Percentiles rank a stretch among this genome's conserved stretches.
These are phyloP conservation scores for Lepraria neglecta DNA, from an alignment of 495 filamentous ascomycete species.

Conservation along the genomic window DNA sequence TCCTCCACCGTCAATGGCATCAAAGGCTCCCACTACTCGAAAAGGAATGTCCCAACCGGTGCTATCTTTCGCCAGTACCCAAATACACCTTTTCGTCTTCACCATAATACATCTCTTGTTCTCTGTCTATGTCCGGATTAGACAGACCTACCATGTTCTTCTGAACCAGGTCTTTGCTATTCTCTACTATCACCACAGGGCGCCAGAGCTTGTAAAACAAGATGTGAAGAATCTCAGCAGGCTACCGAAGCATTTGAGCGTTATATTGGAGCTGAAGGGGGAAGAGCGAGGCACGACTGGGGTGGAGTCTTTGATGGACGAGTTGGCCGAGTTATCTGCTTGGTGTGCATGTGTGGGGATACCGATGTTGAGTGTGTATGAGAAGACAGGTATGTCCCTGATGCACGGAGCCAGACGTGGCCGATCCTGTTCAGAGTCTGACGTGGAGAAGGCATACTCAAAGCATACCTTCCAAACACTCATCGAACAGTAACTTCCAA, in stretches of 20 bases:
- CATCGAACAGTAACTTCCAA: slow-evolving; percentile 67
- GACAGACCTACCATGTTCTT: slow-evolving; percentile 70
- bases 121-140: slow-evolving; percentile 74
- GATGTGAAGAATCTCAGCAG: slow-evolving; percentile 71
- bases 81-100: slow-evolving; percentile 64
- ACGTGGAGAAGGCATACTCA: slow-evolving; percentile 61
- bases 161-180: slow-evolving; percentile 68
- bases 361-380: slow-evolving; percentile 78
- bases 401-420: background rate
- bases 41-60: slow-evolving; percentile 44
- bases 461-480: slow-evolving; percentile 71
- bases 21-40: slow-evolving; percentile 22
- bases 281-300: slow-evolving; percentile 59
- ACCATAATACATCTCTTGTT: slow-evolving; percentile 72
- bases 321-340: slow-evolving; percentile 80
- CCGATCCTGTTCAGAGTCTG: slow-evolving; percentile 4
- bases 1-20: slow-evolving; percentile 37
- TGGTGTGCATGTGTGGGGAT: slow-evolving; percentile 90
- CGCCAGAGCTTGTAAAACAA: slow-evolving; percentile 79
- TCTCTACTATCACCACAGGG: slow-evolving; percentile 86
- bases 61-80: slow-evolving; percentile 58
- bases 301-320: slow-evolving; percentile 76
- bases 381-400: slow-evolving; percentile 65
- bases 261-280: slow-evolving; percentile 70
- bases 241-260: slow-evolving; percentile 78